Evolutionary conservation across 495 filamentous ascomycete genomes (phyloP).

Genomic region (Annulohypoxylon moriforme): DNA sequence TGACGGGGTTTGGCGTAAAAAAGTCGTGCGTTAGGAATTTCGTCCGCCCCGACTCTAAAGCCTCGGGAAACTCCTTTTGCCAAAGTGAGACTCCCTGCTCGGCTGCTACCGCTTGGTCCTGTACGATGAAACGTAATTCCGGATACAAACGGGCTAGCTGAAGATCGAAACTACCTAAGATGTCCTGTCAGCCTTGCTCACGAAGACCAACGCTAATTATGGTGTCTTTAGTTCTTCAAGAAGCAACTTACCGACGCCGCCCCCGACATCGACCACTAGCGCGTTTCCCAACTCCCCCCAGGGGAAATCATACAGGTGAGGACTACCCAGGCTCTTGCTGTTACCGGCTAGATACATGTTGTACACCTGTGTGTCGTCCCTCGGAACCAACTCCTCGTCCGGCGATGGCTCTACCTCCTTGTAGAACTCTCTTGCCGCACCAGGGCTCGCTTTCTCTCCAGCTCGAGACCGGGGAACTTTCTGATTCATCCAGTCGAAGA

Average conservation of each 20-base stretch:
- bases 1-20: slow-evolving; percentile 54
- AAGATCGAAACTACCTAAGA: slow-evolving; percentile 50
- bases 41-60: slow-evolving; percentile 45
- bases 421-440: slow-evolving; percentile 32
- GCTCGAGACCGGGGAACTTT: slow-evolving; percentile 36
- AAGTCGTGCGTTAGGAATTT: slow-evolving; percentile 56
- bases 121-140: slow-evolving; percentile 52
- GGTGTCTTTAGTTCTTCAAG: background rate
- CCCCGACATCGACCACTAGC: slow-evolving; percentile 57
- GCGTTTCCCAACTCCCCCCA: slow-evolving; percentile 51
- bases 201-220: background rate
- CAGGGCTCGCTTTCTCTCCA: slow-evolving; percentile 41
- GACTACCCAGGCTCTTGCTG: slow-evolving; percentile 47
- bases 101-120: slow-evolving; percentile 53
- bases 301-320: slow-evolving; percentile 53
- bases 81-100: slow-evolving; percentile 45
- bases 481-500: slow-evolving; percentile 56
- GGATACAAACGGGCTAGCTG: slow-evolving; percentile 48
- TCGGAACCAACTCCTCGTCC: slow-evolving; percentile 37
- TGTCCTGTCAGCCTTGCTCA: slow-evolving; percentile 17
- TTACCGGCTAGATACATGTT: slow-evolving; percentile 47
- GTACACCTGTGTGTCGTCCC: slow-evolving; percentile 26
- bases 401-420: slow-evolving; percentile 29
- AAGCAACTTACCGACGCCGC: slow-evolving; percentile 51
- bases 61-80: slow-evolving; percentile 46